Percentiles rank a stretch among this genome's conserved stretches.
These are phyloP conservation scores for Boechera stricta DNA, from an alignment of 345 rosid species.

Conservation along the genomic window DNA sequence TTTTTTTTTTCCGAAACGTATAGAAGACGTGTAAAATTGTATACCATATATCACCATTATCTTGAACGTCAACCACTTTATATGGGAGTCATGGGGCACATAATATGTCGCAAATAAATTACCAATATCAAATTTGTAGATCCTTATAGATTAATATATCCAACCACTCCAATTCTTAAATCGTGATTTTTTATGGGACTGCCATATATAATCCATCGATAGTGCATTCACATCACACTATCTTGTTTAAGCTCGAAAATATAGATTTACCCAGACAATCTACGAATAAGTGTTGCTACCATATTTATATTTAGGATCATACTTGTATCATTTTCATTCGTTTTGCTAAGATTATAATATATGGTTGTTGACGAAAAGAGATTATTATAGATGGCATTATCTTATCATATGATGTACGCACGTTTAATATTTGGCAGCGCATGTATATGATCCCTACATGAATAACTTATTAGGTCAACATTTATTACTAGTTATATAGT, in stretches of 20 bases:
- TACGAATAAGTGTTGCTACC: not conserved
- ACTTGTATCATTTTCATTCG: slow-evolving; percentile 17
- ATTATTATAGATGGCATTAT: slow-evolving; percentile 1
- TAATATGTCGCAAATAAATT: not conserved
- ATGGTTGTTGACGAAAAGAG: not conserved
- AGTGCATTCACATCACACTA: not conserved
- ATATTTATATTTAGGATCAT: not conserved
- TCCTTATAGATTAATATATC: not conserved
- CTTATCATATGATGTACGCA: slow-evolving; percentile 33
- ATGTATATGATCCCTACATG: slow-evolving; percentile 25
- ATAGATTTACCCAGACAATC: not conserved
- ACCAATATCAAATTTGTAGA: not conserved
- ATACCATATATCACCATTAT: too few relatives aligned
- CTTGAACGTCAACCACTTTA: not conserved
- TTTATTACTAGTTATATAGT: slow-evolving; percentile 5
- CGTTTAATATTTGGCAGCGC: slow-evolving; percentile 36
- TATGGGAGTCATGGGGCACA: not conserved
- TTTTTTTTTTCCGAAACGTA: not conserved
- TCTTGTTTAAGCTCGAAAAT: not conserved
- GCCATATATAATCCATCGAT: not conserved
- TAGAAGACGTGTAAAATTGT: too few relatives aligned
- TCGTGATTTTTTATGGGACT: not conserved
- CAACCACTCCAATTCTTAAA: not conserved
- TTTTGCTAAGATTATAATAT: slow-evolving; percentile 16
- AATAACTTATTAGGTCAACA: slow-evolving; percentile 29